Evolutionary conservation across 345 rosid species (phyloP).

Genomic region (Stellera chamaejasme): DNA sequence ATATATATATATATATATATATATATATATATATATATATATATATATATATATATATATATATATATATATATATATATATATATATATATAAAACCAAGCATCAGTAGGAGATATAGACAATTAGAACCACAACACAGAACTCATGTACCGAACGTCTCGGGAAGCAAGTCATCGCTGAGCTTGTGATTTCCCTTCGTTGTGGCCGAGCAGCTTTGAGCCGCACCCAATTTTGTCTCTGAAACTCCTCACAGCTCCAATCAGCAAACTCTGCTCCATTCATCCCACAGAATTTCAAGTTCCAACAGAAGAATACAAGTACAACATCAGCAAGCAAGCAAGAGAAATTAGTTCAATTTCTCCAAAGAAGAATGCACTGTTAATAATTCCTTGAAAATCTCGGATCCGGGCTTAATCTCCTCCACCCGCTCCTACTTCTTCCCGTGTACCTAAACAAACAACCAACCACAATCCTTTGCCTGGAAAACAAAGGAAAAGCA

Average conservation of each 20-base stretch:
- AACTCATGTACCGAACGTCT: too few relatives aligned
- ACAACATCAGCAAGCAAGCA: neutral
- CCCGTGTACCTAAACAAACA: constrained; percentile 45
- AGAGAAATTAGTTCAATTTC: neutral
- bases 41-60: too few relatives aligned
- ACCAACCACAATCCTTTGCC: neutral
- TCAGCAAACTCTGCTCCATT: constrained; percentile 71
- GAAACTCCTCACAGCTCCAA: constrained; percentile 91
- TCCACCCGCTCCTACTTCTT: constrained; percentile 56
- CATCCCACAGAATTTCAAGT: constrained; percentile 3
- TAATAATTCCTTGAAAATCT: constrained; percentile 57
- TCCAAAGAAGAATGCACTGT: constrained; percentile 33
- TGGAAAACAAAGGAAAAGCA: neutral
- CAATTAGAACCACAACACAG: too few relatives aligned
- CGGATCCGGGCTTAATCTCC: constrained; percentile 69
- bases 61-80: too few relatives aligned
- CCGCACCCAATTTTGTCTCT: constrained; percentile 77
- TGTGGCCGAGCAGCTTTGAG: constrained; percentile 98
- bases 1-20: too few relatives aligned
- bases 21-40: too few relatives aligned
- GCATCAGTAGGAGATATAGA: too few relatives aligned
- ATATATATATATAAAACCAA: too few relatives aligned
- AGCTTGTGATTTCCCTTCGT: constrained; percentile 69
- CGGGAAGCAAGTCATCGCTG: constrained; percentile 48
- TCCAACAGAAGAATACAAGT: neutral